phyloP scores from a whole-genome alignment of 805 yeast genomes.

The Kurtzmaniella cleridarum region DNA sequence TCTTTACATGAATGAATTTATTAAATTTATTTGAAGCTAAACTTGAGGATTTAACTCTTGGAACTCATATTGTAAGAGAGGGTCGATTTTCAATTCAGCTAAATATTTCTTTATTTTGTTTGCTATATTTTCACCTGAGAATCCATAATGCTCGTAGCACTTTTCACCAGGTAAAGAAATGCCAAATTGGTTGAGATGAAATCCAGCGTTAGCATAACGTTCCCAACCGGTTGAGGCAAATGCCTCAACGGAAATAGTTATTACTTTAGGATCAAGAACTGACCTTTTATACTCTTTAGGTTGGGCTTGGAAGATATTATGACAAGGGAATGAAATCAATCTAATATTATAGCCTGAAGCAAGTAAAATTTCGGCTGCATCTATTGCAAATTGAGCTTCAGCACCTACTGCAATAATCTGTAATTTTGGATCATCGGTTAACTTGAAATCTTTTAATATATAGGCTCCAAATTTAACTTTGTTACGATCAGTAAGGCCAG shows the following conservation, averaged over 20 bases:
- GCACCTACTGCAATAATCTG: constrained; percentile 24
- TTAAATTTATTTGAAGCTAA: no score
- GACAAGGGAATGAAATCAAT: constrained; percentile 26
- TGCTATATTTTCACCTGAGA: constrained; percentile 16
- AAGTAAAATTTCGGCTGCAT: constrained; percentile 17
- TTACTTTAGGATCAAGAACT: constrained; percentile 19
- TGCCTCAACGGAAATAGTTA: constrained; percentile 27
- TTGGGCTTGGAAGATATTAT: constrained; percentile 23
- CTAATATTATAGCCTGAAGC: constrained; percentile 18
- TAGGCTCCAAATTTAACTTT: constrained; percentile 22
- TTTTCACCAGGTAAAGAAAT: constrained; percentile 28
- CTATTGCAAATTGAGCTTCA: constrained; percentile 21
- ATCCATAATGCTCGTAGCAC: constrained; percentile 28
- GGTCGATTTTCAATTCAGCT: constrained; percentile 6
- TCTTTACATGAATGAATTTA: not conserved
- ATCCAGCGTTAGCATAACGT: constrained; percentile 29
- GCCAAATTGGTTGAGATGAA: constrained; percentile 26
- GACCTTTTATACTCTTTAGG: constrained; percentile 17
- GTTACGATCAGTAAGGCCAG: constrained; percentile 14
- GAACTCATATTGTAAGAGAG: constrained; percentile 18
- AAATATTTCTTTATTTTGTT: constrained; percentile 20
- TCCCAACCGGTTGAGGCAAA: constrained; percentile 33
- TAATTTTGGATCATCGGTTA: constrained; percentile 27
- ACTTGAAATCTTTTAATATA: constrained; percentile 10
- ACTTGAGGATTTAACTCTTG: constrained; percentile 17